These are phyloP conservation scores for Podospora pseudoanserina DNA, from an alignment of 495 filamentous ascomycete genomes.

Conservation along the genomic window DNA sequence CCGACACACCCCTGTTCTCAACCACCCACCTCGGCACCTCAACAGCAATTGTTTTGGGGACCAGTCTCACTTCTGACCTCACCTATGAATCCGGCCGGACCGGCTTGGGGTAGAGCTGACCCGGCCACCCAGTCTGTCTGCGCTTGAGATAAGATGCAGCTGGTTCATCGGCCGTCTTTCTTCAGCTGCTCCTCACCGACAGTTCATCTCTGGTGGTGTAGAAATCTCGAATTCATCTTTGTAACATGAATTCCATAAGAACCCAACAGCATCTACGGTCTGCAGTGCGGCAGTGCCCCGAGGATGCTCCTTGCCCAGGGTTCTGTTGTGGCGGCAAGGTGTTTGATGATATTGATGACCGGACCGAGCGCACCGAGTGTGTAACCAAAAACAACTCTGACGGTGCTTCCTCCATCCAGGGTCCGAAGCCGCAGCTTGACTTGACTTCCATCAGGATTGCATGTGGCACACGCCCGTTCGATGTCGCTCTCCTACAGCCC, in stretches of 20 bases:
- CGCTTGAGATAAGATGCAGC: not conserved
- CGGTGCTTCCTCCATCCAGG: not conserved
- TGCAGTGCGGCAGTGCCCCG: not conserved
- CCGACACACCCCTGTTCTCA: conserved; percentile 6
- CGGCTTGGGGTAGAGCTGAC: conserved; percentile 6
- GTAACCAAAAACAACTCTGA: not conserved
- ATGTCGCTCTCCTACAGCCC: not conserved
- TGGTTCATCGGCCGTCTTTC: not conserved
- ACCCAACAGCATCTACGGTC: not conserved
- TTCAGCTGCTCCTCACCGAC: not conserved
- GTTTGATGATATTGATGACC: not conserved
- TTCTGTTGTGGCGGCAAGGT: not conserved
- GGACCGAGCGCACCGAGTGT: not conserved
- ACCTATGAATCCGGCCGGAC: conserved; percentile 10
- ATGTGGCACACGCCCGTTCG: not conserved
- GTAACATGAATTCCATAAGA: no score
- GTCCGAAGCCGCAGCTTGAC: conserved; percentile 1
- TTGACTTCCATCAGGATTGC: not conserved
- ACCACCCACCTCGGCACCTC: conserved; percentile 22
- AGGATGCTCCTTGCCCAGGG: not conserved
- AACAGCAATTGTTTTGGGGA: conserved; percentile 20
- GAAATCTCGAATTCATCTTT: not conserved
- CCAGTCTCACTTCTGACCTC: not conserved
- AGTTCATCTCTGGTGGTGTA: not conserved
- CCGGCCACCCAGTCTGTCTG: no score